Conservation (phyloP, 805 yeast species). For the Tetrapisispora namnaoensis region DNA sequence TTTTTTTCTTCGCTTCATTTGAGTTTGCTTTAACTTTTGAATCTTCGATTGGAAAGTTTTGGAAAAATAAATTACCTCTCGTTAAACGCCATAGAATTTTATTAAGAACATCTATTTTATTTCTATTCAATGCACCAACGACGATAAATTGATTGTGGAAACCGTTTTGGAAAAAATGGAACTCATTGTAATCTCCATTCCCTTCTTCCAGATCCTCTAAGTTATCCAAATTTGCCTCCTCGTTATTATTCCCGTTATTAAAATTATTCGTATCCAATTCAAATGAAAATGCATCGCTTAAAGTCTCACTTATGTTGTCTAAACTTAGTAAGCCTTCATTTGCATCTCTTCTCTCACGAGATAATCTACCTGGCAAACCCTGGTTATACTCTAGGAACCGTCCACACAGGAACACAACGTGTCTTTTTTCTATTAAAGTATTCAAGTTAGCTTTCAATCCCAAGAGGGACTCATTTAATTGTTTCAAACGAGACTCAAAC, state of each 20-base stretch:
- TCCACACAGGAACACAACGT: constrained; percentile 43
- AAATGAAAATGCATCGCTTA: constrained; percentile 22
- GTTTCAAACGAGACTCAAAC: constrained; percentile 63
- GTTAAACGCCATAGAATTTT: constrained; percentile 85
- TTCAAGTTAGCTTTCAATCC: constrained; percentile 52
- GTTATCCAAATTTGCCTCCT: not conserved
- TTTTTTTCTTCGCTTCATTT: constrained; percentile 40
- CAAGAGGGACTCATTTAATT: constrained; percentile 61
- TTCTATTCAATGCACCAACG: constrained; percentile 75
- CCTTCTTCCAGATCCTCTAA: not conserved
- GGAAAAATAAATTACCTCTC: constrained; percentile 82
- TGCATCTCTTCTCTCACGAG: constrained; percentile 15
- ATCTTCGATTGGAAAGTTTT: constrained; percentile 61
- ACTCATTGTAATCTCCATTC: constrained; percentile 18
- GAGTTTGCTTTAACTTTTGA: constrained; percentile 34
- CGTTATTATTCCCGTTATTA: constrained; percentile 2
- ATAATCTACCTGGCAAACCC: constrained; percentile 20
- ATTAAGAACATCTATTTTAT: constrained; percentile 59
- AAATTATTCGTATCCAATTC: constrained; percentile 7
- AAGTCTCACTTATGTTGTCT: constrained; percentile 13
- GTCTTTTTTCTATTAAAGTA: constrained; percentile 61
- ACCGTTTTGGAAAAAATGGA: constrained; percentile 33
- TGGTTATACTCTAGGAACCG: constrained; percentile 37
- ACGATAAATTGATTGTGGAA: constrained; percentile 26
- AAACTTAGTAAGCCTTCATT: constrained; percentile 9